These are phyloP conservation scores for Ogataea neopini DNA, from an alignment of 805 yeast species.

Conservation along the genomic window DNA sequence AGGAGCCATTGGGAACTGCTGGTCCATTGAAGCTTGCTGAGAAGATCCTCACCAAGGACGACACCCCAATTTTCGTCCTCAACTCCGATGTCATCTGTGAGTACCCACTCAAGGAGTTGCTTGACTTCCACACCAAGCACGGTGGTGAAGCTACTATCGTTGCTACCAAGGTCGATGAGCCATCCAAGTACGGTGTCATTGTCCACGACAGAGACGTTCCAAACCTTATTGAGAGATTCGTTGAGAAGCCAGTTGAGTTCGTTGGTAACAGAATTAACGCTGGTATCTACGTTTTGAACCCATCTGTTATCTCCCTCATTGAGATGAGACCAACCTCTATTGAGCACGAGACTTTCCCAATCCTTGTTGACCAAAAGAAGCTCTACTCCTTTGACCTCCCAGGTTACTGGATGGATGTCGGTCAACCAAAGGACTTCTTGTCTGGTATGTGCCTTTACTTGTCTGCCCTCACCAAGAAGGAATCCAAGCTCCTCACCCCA, in stretches of 20 bases:
- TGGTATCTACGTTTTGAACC: constrained; percentile 97
- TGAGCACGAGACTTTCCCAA: constrained; percentile 99
- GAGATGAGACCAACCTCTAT: constrained; percentile 98
- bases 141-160: constrained; percentile 99
- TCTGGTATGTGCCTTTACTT: constrained; percentile 94
- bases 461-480: constrained; percentile 79
- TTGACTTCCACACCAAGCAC: constrained; percentile 89
- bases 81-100: constrained; percentile 99
- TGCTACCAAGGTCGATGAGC: constrained; percentile 99
- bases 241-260: constrained; percentile 98
- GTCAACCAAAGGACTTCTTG: constrained; percentile 99
- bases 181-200: constrained; percentile 98
- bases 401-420: constrained; percentile 99
- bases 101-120: constrained; percentile 93
- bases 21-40: constrained; percentile 99
- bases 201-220: constrained; percentile 95
- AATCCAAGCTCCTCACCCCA: constrained; percentile 65
- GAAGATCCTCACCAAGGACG: constrained; percentile 88
- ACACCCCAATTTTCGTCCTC: constrained; percentile 94
- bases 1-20: constrained; percentile 99
- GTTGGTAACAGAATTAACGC: constrained; percentile 99
- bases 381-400: constrained; percentile 95
- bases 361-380: constrained; percentile 82
- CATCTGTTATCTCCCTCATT: constrained; percentile 92
- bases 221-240: constrained; percentile 96